phyloP scores from a whole-genome alignment of 768 basidiomycete species.

The Strobilomyces dryophilus region DNA sequence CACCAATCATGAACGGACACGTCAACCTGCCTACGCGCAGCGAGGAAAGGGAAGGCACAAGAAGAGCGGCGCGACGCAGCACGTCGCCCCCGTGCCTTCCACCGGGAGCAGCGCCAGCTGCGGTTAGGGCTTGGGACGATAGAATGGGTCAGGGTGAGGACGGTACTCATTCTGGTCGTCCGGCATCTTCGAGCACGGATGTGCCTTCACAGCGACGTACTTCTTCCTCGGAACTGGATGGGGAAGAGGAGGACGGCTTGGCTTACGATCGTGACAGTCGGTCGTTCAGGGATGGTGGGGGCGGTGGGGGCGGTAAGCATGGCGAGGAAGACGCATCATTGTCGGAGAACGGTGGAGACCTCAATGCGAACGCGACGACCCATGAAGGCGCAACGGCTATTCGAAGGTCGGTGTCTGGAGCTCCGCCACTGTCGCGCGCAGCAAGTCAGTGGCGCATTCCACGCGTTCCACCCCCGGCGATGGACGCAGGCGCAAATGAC shows the following conservation, averaged over 20 bases:
- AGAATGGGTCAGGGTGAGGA: slow-evolving; percentile 32
- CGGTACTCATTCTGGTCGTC: slow-evolving; percentile 29
- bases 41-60: slow-evolving; percentile 14
- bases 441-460: slow-evolving; percentile 27
- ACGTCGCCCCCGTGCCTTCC: slow-evolving; percentile 39
- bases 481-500: slow-evolving; percentile 24
- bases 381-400: not conserved
- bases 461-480: slow-evolving; percentile 38
- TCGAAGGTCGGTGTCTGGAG: slow-evolving; percentile 9
- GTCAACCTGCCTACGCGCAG: slow-evolving; percentile 2
- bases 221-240: slow-evolving; percentile 30
- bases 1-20: slow-evolving; percentile 15
- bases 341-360: slow-evolving; percentile 9
- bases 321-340: slow-evolving; percentile 9
- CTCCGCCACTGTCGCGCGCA: slow-evolving; percentile 9
- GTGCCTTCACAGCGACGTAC: slow-evolving; percentile 32
- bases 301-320: slow-evolving; percentile 10
- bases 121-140: slow-evolving; percentile 35
- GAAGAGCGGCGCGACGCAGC: slow-evolving; percentile 28
- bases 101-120: slow-evolving; percentile 38
- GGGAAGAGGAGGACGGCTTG: slow-evolving; percentile 25
- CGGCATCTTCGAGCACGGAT: slow-evolving; percentile 30
- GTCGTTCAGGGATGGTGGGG: slow-evolving; percentile 1
- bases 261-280: slow-evolving; percentile 23
- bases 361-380: not conserved